phyloP scores from a whole-genome alignment of 2,329 filamentous ascomycete species.

The Sclerotinia nivalis region DNA sequence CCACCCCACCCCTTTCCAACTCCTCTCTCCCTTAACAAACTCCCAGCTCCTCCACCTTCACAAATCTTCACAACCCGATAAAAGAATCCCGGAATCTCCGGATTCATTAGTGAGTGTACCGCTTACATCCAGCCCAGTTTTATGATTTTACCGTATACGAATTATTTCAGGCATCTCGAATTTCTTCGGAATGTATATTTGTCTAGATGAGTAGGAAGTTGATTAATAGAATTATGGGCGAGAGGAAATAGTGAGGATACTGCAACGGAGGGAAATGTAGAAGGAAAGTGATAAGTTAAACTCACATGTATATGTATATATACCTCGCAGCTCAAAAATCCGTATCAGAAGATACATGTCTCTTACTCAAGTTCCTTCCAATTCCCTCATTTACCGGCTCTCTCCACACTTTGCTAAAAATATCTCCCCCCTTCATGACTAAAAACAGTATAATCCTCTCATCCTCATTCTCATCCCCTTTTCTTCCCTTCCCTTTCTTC shows the following conservation, averaged over 20 bases:
- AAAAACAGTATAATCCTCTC: conserved; percentile 62
- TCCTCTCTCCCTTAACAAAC: conserved; percentile 7
- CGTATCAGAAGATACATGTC: conserved; percentile 81
- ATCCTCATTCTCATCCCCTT: conserved; percentile 55
- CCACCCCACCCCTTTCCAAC: background rate
- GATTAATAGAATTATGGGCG: background rate
- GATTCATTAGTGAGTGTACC: conserved; percentile 78
- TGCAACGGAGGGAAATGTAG: background rate
- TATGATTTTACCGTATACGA: conserved; percentile 72
- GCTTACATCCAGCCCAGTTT: conserved; percentile 61
- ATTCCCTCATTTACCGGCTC: conserved; percentile 64
- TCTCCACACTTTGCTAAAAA: conserved; percentile 57
- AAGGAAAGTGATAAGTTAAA: conserved; percentile 30
- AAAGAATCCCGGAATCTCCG: conserved; percentile 63
- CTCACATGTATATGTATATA: conserved; percentile 68
- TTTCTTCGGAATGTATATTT: conserved; percentile 80
- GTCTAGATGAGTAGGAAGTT: conserved; percentile 51
- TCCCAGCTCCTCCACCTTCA: conserved; percentile 64
- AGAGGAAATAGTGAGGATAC: background rate
- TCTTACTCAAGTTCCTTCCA: conserved; percentile 62
- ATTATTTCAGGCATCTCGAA: conserved; percentile 81
- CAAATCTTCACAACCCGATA: conserved; percentile 83
- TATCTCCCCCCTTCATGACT: conserved; percentile 58
- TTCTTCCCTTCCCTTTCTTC: conserved; percentile 75
- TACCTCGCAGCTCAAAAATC: conserved; percentile 71